Evolutionary conservation across 2,329 filamentous ascomycete species (phyloP).

Genomic region (Seiridium unicorne): DNA sequence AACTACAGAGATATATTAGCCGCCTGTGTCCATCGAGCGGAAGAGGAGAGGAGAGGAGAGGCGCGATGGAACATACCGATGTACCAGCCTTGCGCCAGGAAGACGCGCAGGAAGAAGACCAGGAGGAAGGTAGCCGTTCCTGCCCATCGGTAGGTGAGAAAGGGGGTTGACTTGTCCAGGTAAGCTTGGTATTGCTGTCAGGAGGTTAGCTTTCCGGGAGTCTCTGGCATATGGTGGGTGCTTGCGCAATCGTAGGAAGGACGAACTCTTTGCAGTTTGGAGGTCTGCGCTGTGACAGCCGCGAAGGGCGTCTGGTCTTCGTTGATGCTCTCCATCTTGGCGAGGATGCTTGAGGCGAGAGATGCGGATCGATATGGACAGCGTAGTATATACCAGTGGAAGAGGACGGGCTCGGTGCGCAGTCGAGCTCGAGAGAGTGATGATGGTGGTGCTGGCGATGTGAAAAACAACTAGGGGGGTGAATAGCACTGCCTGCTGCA

Average conservation of each 20-base stretch:
- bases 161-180: constrained; percentile 91
- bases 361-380: neutral
- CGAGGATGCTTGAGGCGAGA: neutral
- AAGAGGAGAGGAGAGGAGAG: neutral
- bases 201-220: neutral
- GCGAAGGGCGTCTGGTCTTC: constrained; percentile 90
- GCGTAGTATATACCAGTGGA: neutral
- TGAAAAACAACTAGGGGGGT: neutral
- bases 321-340: constrained; percentile 77
- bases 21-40: neutral
- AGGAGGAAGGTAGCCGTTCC: constrained; percentile 74
- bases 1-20: constrained; percentile 51
- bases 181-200: constrained; percentile 86
- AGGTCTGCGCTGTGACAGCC: constrained; percentile 83
- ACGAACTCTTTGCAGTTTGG: constrained; percentile 65
- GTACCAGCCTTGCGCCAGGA: constrained; percentile 96
- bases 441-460: neutral
- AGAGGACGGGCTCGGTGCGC: neutral
- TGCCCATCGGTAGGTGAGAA: constrained; percentile 84
- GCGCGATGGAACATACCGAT: constrained; percentile 64
- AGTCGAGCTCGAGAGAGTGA: neutral
- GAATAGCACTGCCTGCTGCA: neutral
- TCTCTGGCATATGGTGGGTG: too few relatives aligned
- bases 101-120: constrained; percentile 84
- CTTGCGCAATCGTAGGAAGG: neutral